These are phyloP conservation scores for Fraxinus quadrangulata DNA, from an alignment of 257 asterid species.

Conservation along the genomic window DNA sequence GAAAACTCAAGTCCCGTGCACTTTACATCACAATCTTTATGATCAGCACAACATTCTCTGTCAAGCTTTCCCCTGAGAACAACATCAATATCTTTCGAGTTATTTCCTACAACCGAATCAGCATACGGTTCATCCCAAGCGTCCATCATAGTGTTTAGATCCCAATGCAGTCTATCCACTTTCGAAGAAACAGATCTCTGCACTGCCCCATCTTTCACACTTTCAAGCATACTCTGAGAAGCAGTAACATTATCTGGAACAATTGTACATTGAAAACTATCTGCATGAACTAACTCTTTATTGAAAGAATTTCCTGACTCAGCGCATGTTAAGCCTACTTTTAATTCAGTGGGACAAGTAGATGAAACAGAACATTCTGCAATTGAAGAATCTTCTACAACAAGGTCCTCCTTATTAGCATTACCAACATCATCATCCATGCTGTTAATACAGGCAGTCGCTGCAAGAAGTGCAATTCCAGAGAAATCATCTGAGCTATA, in stretches of 20 bases:
- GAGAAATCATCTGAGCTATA: conserved; percentile 59
- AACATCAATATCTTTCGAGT: conserved; percentile 24
- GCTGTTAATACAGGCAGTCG: conserved; percentile 62
- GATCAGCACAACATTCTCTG: conserved; percentile 23
- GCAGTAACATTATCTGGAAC: conserved; percentile 29
- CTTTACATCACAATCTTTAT: conserved; percentile 1
- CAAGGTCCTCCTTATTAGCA: conserved; percentile 34
- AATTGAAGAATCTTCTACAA: conserved; percentile 32
- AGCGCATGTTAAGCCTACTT: conserved; percentile 23
- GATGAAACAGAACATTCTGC: conserved; percentile 36
- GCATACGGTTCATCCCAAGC: conserved; percentile 71
- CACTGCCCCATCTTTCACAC: conserved; percentile 29
- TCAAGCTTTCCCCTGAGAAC: conserved; percentile 29
- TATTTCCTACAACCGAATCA: conserved; percentile 32
- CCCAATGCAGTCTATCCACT: conserved; percentile 73
- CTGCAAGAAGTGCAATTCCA: conserved; percentile 84
- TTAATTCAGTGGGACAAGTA: conserved; percentile 26
- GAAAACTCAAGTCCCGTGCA: conserved; percentile 19
- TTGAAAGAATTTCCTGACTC: conserved; percentile 31
- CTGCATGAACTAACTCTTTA: conserved; percentile 27
- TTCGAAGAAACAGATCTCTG: conserved; percentile 38
- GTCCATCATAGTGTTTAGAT: conserved; percentile 73
- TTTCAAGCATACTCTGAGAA: conserved; percentile 29
- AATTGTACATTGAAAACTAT: conserved; percentile 28
- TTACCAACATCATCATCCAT: conserved; percentile 40